Base-by-base conservation (phyloP, 371 early-diverging fungal genomes). In the Saksenaea oblongispora region DNA sequence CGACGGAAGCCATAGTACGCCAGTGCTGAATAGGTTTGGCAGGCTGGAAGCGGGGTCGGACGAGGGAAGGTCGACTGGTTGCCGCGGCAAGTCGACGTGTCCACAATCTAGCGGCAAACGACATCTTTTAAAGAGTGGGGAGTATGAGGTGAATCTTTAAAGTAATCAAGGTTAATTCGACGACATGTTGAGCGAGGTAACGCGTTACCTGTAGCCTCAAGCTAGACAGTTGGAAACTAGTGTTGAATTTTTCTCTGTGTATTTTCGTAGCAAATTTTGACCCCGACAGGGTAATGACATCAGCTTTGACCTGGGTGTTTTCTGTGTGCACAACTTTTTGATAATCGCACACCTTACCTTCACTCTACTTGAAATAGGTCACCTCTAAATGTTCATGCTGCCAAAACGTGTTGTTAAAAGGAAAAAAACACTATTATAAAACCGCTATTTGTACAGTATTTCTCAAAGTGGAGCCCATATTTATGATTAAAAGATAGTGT, bases 61-160 rank as follows among this genome's bases (percentile, higher is more conserved):
- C 51, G 26, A 69, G 47, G n/a, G 74, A 61, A 54, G 69, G 59
- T 31, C 70, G 72, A 24, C 47, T 47, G 44, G 76, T 59, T 36
- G 70, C 67, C 53, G 70, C 71, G 61, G 70, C 72, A 41, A 80
- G 59, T 58, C 70, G 73, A 62, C 80, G 80, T 58, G 77, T 70
- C 75, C 75, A 80, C 73, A 80, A 57, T 76, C 76, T 76, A 15
- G 76, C 66, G 65, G 80, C 75, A 75, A 80, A 76, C 47, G 77
- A 75, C 77, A 80, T 80, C 11, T 28, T 66, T 31, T 8, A 47
- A 47, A 71, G 67, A 66, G 67, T 67, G 68, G 70, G 70, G 70
- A 55, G 56, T 47, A 47, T 47, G 51, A n/a, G 51, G 51, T n/a
- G 51, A 47, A 47, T 47, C 51, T 47, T 47, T 47, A 17, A 10